Conservation (phyloP, 257 asterid species). For the Jacaranda copaia region DNA sequence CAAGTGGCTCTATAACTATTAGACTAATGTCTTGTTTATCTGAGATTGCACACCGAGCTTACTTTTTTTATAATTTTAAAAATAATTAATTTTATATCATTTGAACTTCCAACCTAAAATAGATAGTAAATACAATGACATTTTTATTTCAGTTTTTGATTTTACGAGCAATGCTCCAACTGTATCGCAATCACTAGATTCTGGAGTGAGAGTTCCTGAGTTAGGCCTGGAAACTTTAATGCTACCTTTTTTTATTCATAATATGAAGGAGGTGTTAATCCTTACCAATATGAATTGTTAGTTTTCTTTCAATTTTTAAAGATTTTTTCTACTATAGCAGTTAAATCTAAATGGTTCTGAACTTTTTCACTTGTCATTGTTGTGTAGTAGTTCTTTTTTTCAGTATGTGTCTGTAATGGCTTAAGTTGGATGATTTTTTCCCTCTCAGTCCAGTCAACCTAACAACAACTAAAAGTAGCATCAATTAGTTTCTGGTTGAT, state of each 20-base stretch:
- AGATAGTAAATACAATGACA: background rate
- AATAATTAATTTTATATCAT: background rate
- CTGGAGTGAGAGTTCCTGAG: background rate
- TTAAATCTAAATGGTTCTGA: no score
- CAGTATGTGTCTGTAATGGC: no score
- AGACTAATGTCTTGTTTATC: slow-evolving; percentile 42
- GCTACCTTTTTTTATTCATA: background rate
- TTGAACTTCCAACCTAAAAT: background rate
- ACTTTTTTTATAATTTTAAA: background rate
- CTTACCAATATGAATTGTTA: no score
- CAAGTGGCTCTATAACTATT: slow-evolving; percentile 96
- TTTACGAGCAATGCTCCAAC: background rate
- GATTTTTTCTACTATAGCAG: no score
- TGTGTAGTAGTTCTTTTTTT: no score
- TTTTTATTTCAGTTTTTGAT: background rate
- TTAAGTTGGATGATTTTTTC: no score
- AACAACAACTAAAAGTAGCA: no score
- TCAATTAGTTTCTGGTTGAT: no score
- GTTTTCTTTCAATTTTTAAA: no score
- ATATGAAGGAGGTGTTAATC: background rate
- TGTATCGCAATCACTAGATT: background rate
- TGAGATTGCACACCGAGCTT: slow-evolving; percentile 2
- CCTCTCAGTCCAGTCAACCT: no score
- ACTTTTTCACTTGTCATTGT: no score
- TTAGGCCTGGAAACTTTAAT: slow-evolving; percentile 3